These are phyloP conservation scores for Rhodomyrtus psidioides DNA, from an alignment of 441 rosid species.

Conservation along the genomic window DNA sequence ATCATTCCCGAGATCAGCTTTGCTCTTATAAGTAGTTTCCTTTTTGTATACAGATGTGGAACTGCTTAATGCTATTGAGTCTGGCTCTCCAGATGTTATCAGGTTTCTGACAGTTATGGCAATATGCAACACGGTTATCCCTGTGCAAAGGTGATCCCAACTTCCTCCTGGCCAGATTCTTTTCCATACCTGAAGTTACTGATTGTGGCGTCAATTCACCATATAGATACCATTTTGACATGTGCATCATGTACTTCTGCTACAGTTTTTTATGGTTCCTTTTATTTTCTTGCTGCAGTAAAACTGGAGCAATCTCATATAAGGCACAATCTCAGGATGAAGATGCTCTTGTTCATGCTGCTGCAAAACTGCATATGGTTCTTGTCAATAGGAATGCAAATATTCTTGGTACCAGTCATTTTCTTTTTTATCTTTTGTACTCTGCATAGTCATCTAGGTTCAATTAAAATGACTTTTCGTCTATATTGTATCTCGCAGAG, in stretches of 20 bases:
- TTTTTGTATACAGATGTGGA: conserved; percentile 38
- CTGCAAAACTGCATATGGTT: conserved; percentile 84
- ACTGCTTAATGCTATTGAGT: conserved; percentile 62
- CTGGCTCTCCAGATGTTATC: conserved; percentile 80
- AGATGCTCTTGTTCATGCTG: conserved; percentile 97
- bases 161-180: background rate
- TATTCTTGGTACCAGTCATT: conserved; percentile 55
- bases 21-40: background rate
- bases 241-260: background rate
- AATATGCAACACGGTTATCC: conserved; percentile 90
- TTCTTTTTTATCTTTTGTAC: conserved; percentile 4
- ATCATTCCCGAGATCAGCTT: background rate
- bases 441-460: background rate
- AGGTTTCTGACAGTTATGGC: conserved; percentile 94
- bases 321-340: conserved; percentile 99
- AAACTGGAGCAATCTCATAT: conserved; percentile 71
- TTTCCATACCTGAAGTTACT: background rate
- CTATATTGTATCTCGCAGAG: conserved; percentile 42
- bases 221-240: background rate
- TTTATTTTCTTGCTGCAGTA: conserved; percentile 36
- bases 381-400: conserved; percentile 63
- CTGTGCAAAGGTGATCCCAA: conserved; percentile 60
- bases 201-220: background rate
- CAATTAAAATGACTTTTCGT: conserved; percentile 1
- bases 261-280: background rate